phyloP scores from a whole-genome alignment of 495 filamentous ascomycete genomes.

The Achaetomiella virescens region DNA sequence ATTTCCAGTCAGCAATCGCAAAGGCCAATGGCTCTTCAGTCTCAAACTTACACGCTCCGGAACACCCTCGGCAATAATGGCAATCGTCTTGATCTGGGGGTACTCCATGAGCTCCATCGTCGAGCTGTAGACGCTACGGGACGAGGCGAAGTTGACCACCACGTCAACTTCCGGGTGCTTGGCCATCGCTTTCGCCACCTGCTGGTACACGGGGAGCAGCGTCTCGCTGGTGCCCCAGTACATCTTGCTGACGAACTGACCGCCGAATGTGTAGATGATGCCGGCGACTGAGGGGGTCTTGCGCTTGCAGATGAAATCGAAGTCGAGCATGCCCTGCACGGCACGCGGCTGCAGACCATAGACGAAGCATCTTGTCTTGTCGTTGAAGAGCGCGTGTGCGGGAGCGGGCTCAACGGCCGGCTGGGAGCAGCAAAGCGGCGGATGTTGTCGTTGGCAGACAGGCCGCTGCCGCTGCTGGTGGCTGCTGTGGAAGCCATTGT shows the following conservation, averaged over 20 bases:
- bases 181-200: slow-evolving; percentile 84
- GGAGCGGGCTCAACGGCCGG: slow-evolving; percentile 80
- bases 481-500: slow-evolving; percentile 43
- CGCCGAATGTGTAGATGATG: slow-evolving; percentile 99
- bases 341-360: slow-evolving; percentile 97
- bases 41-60: slow-evolving; percentile 75
- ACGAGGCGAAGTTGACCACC: slow-evolving; percentile 98
- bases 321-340: slow-evolving; percentile 99
- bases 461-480: slow-evolving; percentile 39
- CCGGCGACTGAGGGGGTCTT: slow-evolving; percentile 92
- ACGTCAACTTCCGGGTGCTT: slow-evolving; percentile 98
- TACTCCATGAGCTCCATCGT: slow-evolving; percentile 97
- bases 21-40: neutral
- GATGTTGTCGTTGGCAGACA: slow-evolving; percentile 96
- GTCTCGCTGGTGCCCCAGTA: slow-evolving; percentile 99
- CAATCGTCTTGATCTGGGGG: slow-evolving; percentile 95
- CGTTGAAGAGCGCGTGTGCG: slow-evolving; percentile 86
- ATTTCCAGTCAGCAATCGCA: neutral
- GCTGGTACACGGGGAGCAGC: slow-evolving; percentile 95
- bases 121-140: slow-evolving; percentile 93
- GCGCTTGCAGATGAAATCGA: slow-evolving; percentile 99
- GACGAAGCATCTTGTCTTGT: slow-evolving; percentile 99
- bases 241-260: slow-evolving; percentile 99
- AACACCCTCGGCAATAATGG: slow-evolving; percentile 98
- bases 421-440: slow-evolving; percentile 90